Evolutionary conservation across 2,329 filamentous ascomycete species (phyloP).

Genomic region (Botrytis fragariae): DNA sequence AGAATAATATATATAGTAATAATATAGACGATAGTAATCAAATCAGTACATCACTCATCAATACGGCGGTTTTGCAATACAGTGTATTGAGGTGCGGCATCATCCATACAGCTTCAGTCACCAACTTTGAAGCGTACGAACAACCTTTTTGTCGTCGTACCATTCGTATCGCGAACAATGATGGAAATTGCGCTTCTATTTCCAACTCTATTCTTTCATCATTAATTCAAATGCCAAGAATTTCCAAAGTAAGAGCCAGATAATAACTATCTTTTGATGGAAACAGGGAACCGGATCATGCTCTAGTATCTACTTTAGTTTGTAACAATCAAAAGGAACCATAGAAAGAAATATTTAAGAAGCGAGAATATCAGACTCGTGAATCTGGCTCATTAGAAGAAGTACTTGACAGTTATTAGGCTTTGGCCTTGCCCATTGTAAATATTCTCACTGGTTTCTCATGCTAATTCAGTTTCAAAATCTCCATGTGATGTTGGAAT

Average conservation of each 20-base stretch:
- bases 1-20: background rate
- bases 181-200: background rate
- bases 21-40: background rate
- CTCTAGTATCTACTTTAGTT: background rate
- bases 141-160: background rate
- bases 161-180: background rate
- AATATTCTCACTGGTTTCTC: background rate
- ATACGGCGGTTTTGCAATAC: background rate
- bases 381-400: background rate
- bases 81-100: background rate
- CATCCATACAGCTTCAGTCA: background rate
- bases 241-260: background rate
- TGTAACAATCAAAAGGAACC: accelerated
- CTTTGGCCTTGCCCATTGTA: background rate
- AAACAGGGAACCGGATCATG: background rate
- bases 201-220: background rate
- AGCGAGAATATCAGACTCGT: background rate
- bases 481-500: background rate
- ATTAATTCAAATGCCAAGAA: background rate
- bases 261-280: background rate
- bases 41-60: background rate
- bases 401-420: background rate
- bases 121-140: background rate
- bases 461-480: background rate
- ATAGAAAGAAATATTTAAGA: background rate